phyloP scores from a whole-genome alignment of 371 early-diverging fungal genomes.

The Rhizopus microsporus region DNA sequence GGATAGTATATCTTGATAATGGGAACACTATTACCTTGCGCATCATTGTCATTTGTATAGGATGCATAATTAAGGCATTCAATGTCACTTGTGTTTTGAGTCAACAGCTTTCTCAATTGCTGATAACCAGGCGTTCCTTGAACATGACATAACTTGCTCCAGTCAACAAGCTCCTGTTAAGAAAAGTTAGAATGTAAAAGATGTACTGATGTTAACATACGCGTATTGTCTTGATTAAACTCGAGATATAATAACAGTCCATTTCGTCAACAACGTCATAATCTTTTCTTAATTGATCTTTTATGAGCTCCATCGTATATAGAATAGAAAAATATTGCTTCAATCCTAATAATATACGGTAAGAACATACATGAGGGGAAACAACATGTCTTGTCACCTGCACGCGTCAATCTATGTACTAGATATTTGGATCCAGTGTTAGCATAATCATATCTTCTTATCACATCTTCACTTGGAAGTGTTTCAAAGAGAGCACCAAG shows the following conservation, averaged over 20 bases:
- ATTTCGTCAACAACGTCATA: background rate
- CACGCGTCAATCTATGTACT: background rate
- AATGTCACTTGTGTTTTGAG: no score
- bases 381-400: background rate
- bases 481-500: conserved; percentile 20
- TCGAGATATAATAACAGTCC: conserved; percentile 9
- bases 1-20: background rate
- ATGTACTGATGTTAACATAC: conserved; percentile 4
- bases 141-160: conserved; percentile 1
- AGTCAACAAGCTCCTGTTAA: conserved; percentile 7
- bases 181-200: background rate
- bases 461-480: background rate
- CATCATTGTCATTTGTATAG: no score
- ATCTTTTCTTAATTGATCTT: background rate
- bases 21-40: no score
- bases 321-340: conserved; percentile 8
- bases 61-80: no score
- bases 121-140: no score
- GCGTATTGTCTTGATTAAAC: conserved; percentile 16
- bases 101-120: no score
- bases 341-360: conserved; percentile 1
- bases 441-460: background rate
- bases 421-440: background rate
- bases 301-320: conserved; percentile 4
- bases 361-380: background rate